A percentile compares a stretch with the other conserved stretches of the same genome.
phyloP scores from a whole-genome alignment of 805 yeast genomes.

The Metschnikowia cubensis region DNA sequence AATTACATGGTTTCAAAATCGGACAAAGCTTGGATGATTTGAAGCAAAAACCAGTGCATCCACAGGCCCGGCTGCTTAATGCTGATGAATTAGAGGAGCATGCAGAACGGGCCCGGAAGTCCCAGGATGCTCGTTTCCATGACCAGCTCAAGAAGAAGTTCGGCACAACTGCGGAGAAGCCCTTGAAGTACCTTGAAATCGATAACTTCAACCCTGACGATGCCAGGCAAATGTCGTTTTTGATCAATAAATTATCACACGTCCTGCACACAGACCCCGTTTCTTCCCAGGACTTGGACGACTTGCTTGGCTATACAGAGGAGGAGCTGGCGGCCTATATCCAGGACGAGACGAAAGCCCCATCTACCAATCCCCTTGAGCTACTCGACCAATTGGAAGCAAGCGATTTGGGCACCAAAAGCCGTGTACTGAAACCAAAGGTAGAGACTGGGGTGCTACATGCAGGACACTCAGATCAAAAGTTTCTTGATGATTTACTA shows the following conservation, averaged over 20 bases:
- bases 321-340: not conserved
- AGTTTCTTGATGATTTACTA: constrained; percentile 19
- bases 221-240: constrained; percentile 19
- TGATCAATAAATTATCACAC: constrained; percentile 22
- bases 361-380: not conserved
- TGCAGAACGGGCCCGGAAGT: constrained; percentile 20
- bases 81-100: constrained; percentile 28
- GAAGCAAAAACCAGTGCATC: not conserved
- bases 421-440: too few species aligned
- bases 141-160: constrained; percentile 29
- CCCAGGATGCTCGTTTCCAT: constrained; percentile 26
- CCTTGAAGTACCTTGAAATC: constrained; percentile 30
- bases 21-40: constrained; percentile 20
- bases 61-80: constrained; percentile 18
- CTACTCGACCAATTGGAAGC: not conserved
- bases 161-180: constrained; percentile 7
- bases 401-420: not conserved
- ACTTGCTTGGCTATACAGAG: constrained; percentile 6
- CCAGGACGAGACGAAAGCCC: not conserved
- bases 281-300: constrained; percentile 13
- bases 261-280: not conserved
- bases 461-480: constrained; percentile 4
- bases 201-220: constrained; percentile 29
- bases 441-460: not conserved
- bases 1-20: constrained; percentile 34